Percentiles rank a stretch among this genome's conserved stretches.
Evolutionary conservation across 169 alveolate species (phyloP).

Genomic region (Perkinsus marinus): DNA sequence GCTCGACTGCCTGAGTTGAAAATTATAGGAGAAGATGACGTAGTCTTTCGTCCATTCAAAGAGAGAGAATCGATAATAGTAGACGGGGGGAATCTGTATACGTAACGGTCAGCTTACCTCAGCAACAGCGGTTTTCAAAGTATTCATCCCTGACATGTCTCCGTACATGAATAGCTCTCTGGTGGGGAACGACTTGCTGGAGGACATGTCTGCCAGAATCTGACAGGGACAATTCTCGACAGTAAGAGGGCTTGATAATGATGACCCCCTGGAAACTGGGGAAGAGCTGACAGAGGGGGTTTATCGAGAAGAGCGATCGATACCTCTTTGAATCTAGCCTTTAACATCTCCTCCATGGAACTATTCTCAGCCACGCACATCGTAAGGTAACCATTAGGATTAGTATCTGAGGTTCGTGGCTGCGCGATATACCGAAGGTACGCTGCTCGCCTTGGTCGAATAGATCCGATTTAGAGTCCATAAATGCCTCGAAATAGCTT

Average conservation of each 20-base stretch:
- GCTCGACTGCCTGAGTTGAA: neutral
- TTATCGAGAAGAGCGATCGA: no score
- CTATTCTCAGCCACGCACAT: neutral
- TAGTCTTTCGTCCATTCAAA: neutral
- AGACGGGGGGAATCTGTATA: neutral
- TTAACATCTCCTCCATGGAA: neutral
- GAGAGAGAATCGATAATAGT: no score
- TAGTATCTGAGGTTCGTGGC: neutral
- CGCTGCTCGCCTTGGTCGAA: neutral
- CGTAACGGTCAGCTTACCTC: neutral
- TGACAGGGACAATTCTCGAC: no score
- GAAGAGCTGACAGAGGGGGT: no score
- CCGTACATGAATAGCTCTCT: neutral
- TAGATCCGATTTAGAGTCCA: neutral
- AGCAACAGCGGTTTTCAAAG: neutral
- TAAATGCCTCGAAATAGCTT: neutral
- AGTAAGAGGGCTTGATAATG: no score
- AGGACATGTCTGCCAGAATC: neutral
- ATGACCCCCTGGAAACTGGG: no score
- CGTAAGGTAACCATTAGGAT: neutral
- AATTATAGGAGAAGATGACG: neutral
- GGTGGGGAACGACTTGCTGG: neutral
- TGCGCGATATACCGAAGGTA: neutral
- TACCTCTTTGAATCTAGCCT: neutral
- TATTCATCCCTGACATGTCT: neutral